phyloP scores from a whole-genome alignment of 176 grass and related monocot genomes.

The Dactylis glomerata region DNA sequence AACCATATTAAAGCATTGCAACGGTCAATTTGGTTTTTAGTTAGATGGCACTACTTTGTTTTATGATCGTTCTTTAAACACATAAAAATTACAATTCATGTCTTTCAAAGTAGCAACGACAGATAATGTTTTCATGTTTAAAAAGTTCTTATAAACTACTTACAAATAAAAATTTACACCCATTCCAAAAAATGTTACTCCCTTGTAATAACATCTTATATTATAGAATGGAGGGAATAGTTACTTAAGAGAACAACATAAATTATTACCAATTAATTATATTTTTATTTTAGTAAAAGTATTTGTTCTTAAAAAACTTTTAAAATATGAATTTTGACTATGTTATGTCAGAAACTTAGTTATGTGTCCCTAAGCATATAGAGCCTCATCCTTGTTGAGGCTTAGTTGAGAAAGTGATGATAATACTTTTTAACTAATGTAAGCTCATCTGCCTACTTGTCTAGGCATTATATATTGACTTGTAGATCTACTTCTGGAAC shows the following conservation, averaged over 20 bases:
- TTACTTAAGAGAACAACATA: not conserved
- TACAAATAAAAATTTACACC: not conserved
- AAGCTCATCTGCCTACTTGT: not conserved
- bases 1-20: not conserved
- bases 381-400: not conserved
- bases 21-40: not conserved
- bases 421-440: not conserved
- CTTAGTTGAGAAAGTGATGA: not conserved
- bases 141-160: slow-evolving; percentile 13
- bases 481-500: slow-evolving; percentile 38
- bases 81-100: not conserved
- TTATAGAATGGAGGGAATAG: too few species aligned
- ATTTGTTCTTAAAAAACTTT: not conserved
- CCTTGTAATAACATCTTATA: too few species aligned
- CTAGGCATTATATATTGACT: slow-evolving; percentile 4
- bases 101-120: not conserved
- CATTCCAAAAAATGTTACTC: not conserved
- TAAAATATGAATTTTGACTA: not conserved
- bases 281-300: not conserved
- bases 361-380: not conserved
- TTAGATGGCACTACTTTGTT: not conserved
- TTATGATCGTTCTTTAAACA: not conserved
- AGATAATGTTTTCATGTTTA: slow-evolving; percentile 1
- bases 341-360: slow-evolving; percentile 11
- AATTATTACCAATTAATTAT: not conserved